These are phyloP conservation scores for Botrytis elliptica DNA, from an alignment of 2,329 filamentous ascomycete species.

Conservation along the genomic window DNA sequence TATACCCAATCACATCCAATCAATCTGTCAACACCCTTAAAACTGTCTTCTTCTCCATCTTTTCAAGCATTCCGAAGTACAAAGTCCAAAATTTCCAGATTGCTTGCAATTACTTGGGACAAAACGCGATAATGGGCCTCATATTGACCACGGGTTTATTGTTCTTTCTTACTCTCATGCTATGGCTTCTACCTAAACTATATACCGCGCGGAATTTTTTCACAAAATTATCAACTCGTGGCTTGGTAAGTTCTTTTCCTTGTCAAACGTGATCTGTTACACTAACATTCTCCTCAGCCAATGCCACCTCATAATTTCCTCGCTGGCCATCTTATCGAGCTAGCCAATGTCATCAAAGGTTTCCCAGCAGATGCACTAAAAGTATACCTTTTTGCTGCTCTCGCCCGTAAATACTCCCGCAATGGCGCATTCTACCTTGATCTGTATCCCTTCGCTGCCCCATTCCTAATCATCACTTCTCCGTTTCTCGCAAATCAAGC, in stretches of 20 bases:
- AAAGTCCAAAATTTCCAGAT: background rate
- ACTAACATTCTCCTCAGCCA: conserved; percentile 20
- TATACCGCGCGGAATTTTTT: background rate
- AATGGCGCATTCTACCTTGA: conserved; percentile 31
- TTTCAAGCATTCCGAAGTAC: background rate
- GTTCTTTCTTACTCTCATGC: background rate
- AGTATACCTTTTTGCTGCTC: conserved; percentile 24
- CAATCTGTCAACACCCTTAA: background rate
- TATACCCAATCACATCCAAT: background rate
- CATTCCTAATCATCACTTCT: conserved; percentile 27
- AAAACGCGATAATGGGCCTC: background rate
- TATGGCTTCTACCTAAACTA: background rate
- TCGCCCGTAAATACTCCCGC: conserved; percentile 24
- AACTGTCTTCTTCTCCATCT: background rate
- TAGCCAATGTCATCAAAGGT: conserved; percentile 13
- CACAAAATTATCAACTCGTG: background rate
- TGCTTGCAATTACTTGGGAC: background rate
- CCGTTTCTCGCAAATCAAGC: conserved; percentile 28
- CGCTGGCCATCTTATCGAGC: conserved; percentile 26
- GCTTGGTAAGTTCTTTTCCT: conserved; percentile 1
- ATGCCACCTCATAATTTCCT: conserved; percentile 26
- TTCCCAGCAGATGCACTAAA: conserved; percentile 26
- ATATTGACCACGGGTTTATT: background rate
- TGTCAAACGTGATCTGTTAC: background rate
- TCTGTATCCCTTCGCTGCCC: conserved; percentile 29